Evolutionary conservation across 2,329 filamentous ascomycete species (phyloP), one percentile per base, ranked within the genome.

Genomic region (Pseudodiploospora longispora): DNA sequence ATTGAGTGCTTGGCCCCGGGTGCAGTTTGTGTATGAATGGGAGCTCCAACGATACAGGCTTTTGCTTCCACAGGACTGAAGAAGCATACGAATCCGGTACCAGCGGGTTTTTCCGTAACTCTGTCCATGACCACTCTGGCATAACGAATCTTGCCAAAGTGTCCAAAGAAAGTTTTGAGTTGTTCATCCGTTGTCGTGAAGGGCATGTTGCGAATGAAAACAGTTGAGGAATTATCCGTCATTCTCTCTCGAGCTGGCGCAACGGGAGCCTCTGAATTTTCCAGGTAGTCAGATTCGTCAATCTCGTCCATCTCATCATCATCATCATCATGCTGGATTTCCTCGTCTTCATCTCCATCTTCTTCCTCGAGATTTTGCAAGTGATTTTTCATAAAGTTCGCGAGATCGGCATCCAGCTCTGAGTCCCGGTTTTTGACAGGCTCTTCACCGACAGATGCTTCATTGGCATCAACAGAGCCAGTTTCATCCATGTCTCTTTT

Each of bases 61-160:
- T 83, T 80, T 52, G 83, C 87, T 58, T 95, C 87, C 19, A 84
- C 78, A 33, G 73, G 68, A 40, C 84, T 82, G 66, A 83, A 83
- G 67, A 98, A 98, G 67, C 88, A 95, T 30, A 97, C 91, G 58
- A 98, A 98, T 4, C 85, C 93, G 30, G 91, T 97, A 28, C 93
- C 93, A 39, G 86, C 87, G 2, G 93, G 87, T 41, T 87, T 83
- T 54, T 90, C 89, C 0, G 88, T 95, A 27, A 81, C 79, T 38
- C 76, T 83, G 60, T 98, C 91, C 60, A 94, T 78, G 33, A 98
- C 94, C 7, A 96, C 83, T 52, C 94, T 79, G 5, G 91, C 93
- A 61, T 97, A 98, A 33, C 90, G 80, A 34, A 96, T 72, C n/a
- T 76, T 76, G 28, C 93, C 94, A 57, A 98, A 97, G 56, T 83